Base-by-base conservation (phyloP, 2,329 filamentous ascomycete genomes). In the Colletotrichum godetiae region DNA sequence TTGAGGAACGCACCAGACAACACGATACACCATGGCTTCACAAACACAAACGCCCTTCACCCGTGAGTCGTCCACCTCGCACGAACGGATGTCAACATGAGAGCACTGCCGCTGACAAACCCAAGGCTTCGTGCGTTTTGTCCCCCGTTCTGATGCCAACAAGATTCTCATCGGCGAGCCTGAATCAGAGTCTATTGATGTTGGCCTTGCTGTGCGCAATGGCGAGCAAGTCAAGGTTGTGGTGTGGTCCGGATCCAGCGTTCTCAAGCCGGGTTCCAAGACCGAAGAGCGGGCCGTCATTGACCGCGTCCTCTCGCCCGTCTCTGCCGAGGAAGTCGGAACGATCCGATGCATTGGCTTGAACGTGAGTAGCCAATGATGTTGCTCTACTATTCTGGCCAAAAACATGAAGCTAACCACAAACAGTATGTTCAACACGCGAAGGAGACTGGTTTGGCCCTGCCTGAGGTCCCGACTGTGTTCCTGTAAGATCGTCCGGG, bases 71-170 rank as follows among this genome's bases (percentile, higher is more conserved):
- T 31, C 1, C 13, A 29, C 56, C 27, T 33, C 49, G 12, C 37
- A 57, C 7, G 27, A 1, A 57, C 13, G 49, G 27, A 31, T 19
- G 42, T 29, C 35, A 3, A 61, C 12, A 11, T 7, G 11, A 53
- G 37, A 13, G 3, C n/a, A 4, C 12, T 2, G 7, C 13, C 24
- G 63, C 68, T 72, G 29, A 72, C 53, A 19, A 4, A 0, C 1
- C 12, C 31, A 33, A 91, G 89, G 89, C 79, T 86, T 92, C 71
- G 88, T 91, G 76, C 88, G 90, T 65, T 91, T 92, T 77, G 79
- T 87, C 22, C 87, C 90, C 66, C 88, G 86, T 77, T 86, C 85
- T 5, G 85, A 87, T 60, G 79, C 83, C 49, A 80, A 82, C 72
- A 86, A 85, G 74, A 78, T 89, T 66, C 81, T 90, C 60, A 87